Base-by-base conservation (phyloP, 805 yeast species). In the Wickerhamiella brachini region DNA sequence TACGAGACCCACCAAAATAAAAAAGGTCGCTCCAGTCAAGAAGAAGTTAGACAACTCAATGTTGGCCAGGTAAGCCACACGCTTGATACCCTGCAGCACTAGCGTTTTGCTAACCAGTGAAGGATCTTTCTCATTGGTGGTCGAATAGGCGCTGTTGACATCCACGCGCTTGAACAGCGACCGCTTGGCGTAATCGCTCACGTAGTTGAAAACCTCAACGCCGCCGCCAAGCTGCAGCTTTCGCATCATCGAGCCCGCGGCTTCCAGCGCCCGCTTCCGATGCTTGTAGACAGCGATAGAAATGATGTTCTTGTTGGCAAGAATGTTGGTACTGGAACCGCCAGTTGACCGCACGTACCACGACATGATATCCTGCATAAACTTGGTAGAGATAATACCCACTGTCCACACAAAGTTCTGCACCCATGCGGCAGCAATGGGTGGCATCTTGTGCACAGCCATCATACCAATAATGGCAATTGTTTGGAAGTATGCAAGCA, bases 391-490 rank as follows among this genome's bases (percentile, higher is more conserved):
- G 59, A 93, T 85, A 56, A 90, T 81, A 46, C 98, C 98, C 77
- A 90, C 77, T 1, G 97, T 81, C 97, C 97, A 90, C 67, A 79
- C 81, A 72, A 93, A 93, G 70, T 90, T 93, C 68, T 90, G 95
- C 31, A 94, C 81, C 98, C 98, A 90, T 2, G 97, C 89, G 2
- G 95, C 87, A 5, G 97, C 97, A 58, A 93, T 89, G 2, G 98
- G 98, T 1, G 98, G 98, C 20, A 87, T 85, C 54, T 78, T 72
- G 20, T 86, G 77, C 29, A 90, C 97, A 51, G 94, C 96, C 88
- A 88, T 83, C 96, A 93, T 89, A 17, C 95, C 78, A 18, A 90
- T 83, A 53, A 90, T 80, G 20, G 97, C 96, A 59, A 93, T 73
- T 52, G 85, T 79, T 71, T 93, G 99, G 77, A 90, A 93, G 68